These are phyloP conservation scores for Catunica adiposa DNA, from an alignment of 2,329 filamentous ascomycete species.

Conservation along the genomic window DNA sequence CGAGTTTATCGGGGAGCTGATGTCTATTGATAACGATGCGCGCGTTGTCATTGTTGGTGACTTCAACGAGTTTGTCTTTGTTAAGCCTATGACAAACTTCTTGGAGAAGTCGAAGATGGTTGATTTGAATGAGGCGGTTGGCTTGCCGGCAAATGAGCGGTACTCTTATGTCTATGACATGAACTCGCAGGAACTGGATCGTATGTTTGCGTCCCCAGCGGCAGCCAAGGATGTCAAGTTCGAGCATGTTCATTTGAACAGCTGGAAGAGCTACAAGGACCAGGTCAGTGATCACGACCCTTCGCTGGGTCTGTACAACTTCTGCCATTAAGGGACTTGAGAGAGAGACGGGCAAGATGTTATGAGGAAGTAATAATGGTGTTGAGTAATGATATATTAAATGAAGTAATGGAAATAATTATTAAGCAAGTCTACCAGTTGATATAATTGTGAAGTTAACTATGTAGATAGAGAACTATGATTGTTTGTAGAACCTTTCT, in stretches of 20 bases:
- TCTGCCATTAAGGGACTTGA: slow-evolving; percentile 29
- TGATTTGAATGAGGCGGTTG: slow-evolving; percentile 45
- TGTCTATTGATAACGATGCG: slow-evolving; percentile 37
- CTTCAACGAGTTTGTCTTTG: slow-evolving; percentile 57
- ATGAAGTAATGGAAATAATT: too few relatives aligned
- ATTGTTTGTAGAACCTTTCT: too few relatives aligned
- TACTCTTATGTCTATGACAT: slow-evolving; percentile 57
- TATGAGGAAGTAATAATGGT: not conserved
- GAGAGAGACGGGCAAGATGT: not conserved
- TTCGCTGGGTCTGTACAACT: slow-evolving; percentile 43
- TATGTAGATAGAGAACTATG: too few relatives aligned
- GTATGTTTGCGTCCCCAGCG: slow-evolving; percentile 47
- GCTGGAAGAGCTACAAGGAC: slow-evolving; percentile 42
- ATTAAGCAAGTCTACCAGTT: too few relatives aligned
- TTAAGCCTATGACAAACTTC: slow-evolving; percentile 41
- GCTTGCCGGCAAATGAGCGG: slow-evolving; percentile 37
- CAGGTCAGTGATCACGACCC: slow-evolving; percentile 55
- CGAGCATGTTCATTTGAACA: slow-evolving; percentile 56
- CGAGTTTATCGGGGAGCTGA: slow-evolving; percentile 40
- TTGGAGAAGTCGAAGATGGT: slow-evolving; percentile 34
- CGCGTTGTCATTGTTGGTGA: slow-evolving; percentile 47
- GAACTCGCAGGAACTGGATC: slow-evolving; percentile 54
- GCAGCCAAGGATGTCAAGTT: slow-evolving; percentile 31
- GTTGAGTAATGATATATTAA: not conserved
- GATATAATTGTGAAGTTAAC: too few relatives aligned